These are phyloP conservation scores for Pyrenula aspistea DNA, from an alignment of 495 filamentous ascomycete genomes.

Conservation along the genomic window DNA sequence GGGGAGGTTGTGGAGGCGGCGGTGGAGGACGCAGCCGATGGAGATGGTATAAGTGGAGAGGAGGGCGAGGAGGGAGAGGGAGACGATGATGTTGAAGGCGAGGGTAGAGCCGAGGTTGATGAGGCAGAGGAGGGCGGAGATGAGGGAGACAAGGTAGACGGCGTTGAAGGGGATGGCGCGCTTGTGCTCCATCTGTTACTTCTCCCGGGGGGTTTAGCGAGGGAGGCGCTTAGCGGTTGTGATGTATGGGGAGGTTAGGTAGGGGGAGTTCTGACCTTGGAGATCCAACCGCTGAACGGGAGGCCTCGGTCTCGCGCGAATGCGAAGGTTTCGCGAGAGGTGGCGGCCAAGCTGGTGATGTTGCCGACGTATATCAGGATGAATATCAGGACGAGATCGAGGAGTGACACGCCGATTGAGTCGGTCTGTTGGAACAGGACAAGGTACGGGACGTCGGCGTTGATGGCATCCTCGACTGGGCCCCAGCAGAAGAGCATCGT, in stretches of 20 bases:
- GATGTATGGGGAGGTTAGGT: slow-evolving; percentile 21
- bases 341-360: slow-evolving; percentile 26
- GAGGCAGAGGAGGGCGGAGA: slow-evolving; percentile 15
- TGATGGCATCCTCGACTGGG: slow-evolving; percentile 22
- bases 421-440: slow-evolving; percentile 1
- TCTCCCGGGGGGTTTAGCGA: neutral
- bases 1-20: slow-evolving; percentile 13
- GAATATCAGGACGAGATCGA: slow-evolving; percentile 19
- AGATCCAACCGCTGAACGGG: slow-evolving; percentile 25
- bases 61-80: slow-evolving; percentile 14
- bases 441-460: slow-evolving; percentile 9
- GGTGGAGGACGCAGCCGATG: slow-evolving; percentile 19
- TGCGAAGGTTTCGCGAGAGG: slow-evolving; percentile 41
- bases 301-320: slow-evolving; percentile 38
- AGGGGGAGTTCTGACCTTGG: slow-evolving; percentile 14
- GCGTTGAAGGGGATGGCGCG: slow-evolving; percentile 18
- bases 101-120: slow-evolving; percentile 25
- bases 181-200: slow-evolving; percentile 3
- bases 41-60: slow-evolving; percentile 21
- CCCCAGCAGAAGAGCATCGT: slow-evolving; percentile 32
- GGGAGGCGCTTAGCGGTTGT: neutral
- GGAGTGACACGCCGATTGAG: slow-evolving; percentile 12
- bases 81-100: slow-evolving; percentile 23
- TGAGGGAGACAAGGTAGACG: slow-evolving; percentile 11
- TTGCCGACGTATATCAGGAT: slow-evolving; percentile 20